Base-by-base conservation (phyloP, 495 filamentous ascomycete genomes). In the Penicillium desertorum region DNA sequence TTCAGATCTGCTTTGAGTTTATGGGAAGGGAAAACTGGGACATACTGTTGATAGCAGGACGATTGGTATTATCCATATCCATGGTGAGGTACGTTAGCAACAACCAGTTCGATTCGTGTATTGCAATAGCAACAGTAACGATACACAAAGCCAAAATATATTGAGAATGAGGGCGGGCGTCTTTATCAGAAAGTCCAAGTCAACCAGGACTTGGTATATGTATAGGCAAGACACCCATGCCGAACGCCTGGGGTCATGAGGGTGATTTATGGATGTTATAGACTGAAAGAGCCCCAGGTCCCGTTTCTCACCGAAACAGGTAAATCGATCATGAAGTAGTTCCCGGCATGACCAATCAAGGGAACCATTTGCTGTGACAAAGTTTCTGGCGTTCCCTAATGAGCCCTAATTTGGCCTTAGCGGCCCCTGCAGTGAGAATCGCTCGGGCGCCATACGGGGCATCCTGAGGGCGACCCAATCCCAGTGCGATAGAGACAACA, bases 21-120 rank as follows among this genome's bases (percentile, higher is more conserved):
- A 9, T 17, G 17, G n/a, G 20, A 17, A 17, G 5, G 8, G 9
- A 16, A 30, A 30, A 1, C 12, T 49, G 7, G 17, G 11, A 42
- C 49, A 54, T 49, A 61, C 59, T 42, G 27, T 49, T 61, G 17
- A 61, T 61, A 30, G 59, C 48, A 19, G 59, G 59, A 25, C 6
- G 23, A 5, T 27, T 25, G 6, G 25, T 1, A 17, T 44, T 11
- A 4, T 58, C 47, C 17, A 32, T 29, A 27, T 57, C 41, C 58
- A 57, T 57, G 20, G 45, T 55, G 52, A 7, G n/a, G 17, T 22
- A 23, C 3, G 23, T 39, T 16, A 36, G 22, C n/a, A 50, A 32
- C 32, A 51, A 25, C 6, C 0, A 23, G 17, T 37, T 23, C 11
- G 6, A 25, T 51, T 4, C 16, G 25, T 41, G 7, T 12, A 42